phyloP scores from a whole-genome alignment of 257 asterid species.

The Gynochthodes officinalis region DNA sequence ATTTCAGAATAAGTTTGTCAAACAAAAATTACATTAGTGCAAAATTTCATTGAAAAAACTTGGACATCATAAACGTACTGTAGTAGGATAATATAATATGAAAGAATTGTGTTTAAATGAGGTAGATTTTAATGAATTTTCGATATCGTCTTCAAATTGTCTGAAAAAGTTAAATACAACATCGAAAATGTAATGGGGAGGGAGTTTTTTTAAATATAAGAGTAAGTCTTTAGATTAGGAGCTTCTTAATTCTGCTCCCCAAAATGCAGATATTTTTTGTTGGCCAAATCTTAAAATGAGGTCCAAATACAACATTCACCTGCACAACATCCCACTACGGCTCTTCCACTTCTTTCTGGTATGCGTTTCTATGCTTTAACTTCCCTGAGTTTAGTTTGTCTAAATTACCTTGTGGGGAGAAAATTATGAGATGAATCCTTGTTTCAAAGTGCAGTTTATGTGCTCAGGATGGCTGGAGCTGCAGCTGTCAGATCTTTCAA shows the following conservation, averaged over 20 bases:
- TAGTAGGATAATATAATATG: neutral
- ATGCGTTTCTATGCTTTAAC: neutral
- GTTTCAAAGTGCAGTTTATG: neutral
- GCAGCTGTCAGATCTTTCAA: conserved; percentile 26
- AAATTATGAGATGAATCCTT: conserved; percentile 1
- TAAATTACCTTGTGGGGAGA: neutral
- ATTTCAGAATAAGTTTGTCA: neutral
- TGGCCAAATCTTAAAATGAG: neutral
- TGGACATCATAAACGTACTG: conserved; percentile 22
- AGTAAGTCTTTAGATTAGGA: neutral
- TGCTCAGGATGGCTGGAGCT: conserved; percentile 36
- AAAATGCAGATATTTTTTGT: conserved; percentile 10
- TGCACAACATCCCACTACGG: neutral
- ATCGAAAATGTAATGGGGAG: no score
- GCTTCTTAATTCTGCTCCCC: conserved; percentile 2
- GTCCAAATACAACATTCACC: conserved; percentile 14
- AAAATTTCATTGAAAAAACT: neutral
- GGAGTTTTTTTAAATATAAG: no score
- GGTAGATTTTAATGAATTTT: no score
- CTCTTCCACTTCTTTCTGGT: conserved; percentile 13
- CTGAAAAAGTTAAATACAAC: no score
- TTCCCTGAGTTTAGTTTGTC: neutral
- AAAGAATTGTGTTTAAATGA: no score
- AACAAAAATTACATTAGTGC: neutral
- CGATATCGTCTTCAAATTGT: no score